phyloP scores from a whole-genome alignment of 345 rosid genomes.

The Lepidium didymum region DNA sequence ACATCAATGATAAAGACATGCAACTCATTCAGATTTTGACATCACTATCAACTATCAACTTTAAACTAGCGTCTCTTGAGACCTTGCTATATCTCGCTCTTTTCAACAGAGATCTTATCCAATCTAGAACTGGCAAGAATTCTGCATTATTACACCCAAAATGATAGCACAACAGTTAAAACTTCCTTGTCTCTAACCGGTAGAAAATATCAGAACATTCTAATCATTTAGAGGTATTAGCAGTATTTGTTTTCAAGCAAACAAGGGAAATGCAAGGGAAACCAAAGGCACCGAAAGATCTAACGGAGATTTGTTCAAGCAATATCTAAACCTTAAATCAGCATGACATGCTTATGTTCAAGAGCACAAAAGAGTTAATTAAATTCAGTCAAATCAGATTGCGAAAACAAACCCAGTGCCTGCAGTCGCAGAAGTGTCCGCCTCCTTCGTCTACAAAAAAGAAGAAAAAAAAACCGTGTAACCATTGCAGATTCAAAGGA shows the following conservation, averaged over 20 bases:
- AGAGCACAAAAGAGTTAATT: neutral
- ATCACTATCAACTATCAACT: neutral
- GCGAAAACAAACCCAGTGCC: conserved; percentile 49
- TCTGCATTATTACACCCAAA: neutral
- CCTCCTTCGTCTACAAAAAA: conserved; percentile 47
- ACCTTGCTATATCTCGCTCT: neutral
- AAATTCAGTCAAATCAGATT: neutral
- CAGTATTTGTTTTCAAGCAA: neutral
- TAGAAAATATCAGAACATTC: neutral
- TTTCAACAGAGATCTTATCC: neutral
- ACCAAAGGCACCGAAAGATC: neutral
- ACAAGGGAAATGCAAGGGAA: neutral
- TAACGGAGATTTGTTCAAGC: neutral
- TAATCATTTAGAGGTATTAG: neutral
- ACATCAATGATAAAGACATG: neutral
- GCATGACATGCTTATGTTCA: neutral
- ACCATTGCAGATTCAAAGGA: neutral
- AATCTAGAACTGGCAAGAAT: neutral
- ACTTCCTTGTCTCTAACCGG: neutral
- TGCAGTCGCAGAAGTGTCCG: conserved; percentile 47
- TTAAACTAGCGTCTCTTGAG: neutral
- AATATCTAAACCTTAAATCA: neutral
- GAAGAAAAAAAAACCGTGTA: neutral
- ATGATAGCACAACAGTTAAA: neutral
- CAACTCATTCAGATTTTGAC: neutral